Percentiles rank a stretch among this genome's conserved stretches.
phyloP scores from a whole-genome alignment of 352 stramenopile genomes.

The Pythium sukuiense region DNA sequence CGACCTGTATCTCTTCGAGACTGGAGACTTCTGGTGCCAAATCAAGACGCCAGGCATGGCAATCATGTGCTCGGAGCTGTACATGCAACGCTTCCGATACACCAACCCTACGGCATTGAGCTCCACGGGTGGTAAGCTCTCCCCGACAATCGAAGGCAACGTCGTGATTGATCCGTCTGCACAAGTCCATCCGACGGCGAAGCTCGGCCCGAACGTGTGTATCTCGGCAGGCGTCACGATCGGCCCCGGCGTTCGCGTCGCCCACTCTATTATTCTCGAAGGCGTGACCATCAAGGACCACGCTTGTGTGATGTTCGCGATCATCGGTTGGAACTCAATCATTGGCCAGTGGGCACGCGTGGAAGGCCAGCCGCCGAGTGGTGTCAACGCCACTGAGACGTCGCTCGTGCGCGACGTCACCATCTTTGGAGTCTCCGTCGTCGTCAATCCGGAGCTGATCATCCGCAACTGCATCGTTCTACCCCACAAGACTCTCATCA shows the following conservation, averaged over 20 bases:
- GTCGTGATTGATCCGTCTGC: slow-evolving; percentile 80
- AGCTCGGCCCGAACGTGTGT: slow-evolving; percentile 85
- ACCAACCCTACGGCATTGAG: slow-evolving; percentile 85
- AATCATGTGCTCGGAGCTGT: slow-evolving; percentile 89
- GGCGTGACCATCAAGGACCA: slow-evolving; percentile 89
- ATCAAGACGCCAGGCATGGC: slow-evolving; percentile 91
- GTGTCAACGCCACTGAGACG: slow-evolving; percentile 65
- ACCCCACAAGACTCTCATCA: slow-evolving; percentile 84
- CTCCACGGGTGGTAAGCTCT: slow-evolving; percentile 77
- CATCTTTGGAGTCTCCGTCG: slow-evolving; percentile 88
- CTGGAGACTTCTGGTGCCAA: slow-evolving; percentile 89
- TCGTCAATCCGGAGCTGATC: slow-evolving; percentile 85
- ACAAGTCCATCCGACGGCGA: slow-evolving; percentile 82
- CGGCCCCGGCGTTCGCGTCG: slow-evolving; percentile 73
- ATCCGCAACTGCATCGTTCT: slow-evolving; percentile 90
- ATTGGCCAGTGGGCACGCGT: slow-evolving; percentile 85
- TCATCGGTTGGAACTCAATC: slow-evolving; percentile 90
- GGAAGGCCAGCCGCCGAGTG: slow-evolving; percentile 82
- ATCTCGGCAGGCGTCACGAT: slow-evolving; percentile 86
- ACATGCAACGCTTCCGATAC: slow-evolving; percentile 91
- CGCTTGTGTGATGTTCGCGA: slow-evolving; percentile 82
- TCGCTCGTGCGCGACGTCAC: slow-evolving; percentile 86
- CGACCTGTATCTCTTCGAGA: slow-evolving; percentile 74
- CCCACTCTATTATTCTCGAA: slow-evolving; percentile 88
- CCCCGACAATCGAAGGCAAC: slow-evolving; percentile 86